Base-by-base conservation (phyloP, 306 rosid species). In the Corylus heterophylla region DNA sequence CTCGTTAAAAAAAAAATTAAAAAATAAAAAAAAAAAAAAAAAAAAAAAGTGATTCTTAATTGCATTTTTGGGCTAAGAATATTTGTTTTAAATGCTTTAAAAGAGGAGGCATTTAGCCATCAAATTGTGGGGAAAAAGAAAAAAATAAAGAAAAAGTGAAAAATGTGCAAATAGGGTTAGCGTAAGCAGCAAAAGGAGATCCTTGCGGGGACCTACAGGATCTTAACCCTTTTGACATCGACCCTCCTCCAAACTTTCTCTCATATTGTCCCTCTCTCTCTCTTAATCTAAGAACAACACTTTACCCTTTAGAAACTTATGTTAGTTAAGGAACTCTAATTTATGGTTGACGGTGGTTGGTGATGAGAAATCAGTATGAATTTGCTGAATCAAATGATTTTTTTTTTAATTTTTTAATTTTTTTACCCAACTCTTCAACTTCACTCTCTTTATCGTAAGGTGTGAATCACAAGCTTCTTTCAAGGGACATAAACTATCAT, bases 401-500 rank as follows among this genome's bases (percentile, higher is more conserved):
- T 77, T 13, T 35, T 8, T 27, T 22, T 22, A 22, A 22, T 22
- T 25, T 27, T 71, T 3, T 29, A 29, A 1, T 35, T 8, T 39
- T 25, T 27, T 71, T 4, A 52, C 13, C 63, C 20, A 68, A 81
- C 78, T 73, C 91, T 85, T 87, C 70, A 78, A 71, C 31, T 81
- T 88, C 80, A 86, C 91, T 83, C 84, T 58, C 86, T 80, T 62
- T 70, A 62, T 78, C 39, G 54, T 68, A 69, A 82, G 80, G 83
- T 92, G 97, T 90, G 92, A 86, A 85, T 74, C 85, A 75, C 78
- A 92, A 91, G 89, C 86, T 91, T 91, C 82, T 74, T 79, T 63
- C 54, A 44, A 84, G 78, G 86, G 81, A 75, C 83, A 71, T 55
- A 68, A 81, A 78, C 86, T 69, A 87, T 91, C 83, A 91, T 89